Base-by-base conservation (phyloP, 2,329 filamentous ascomycete species). In the Phialocephala sp. region DNA sequence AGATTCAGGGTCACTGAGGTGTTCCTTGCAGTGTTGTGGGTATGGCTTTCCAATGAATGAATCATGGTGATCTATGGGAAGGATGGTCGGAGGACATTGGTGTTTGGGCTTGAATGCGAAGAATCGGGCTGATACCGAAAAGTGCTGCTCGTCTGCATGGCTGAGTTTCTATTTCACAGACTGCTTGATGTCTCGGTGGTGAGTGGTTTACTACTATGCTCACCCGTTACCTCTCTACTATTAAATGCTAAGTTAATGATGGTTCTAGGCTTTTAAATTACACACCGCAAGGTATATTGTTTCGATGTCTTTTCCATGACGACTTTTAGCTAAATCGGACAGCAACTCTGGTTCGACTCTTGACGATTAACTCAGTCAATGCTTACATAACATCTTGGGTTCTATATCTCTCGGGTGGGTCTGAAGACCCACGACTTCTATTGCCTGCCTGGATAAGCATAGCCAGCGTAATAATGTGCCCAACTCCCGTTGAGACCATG, bases 101-200 rank as follows among this genome's bases (percentile, higher is more conserved):
- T 41, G 32, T 50, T 36, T 39, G 41, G 15, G 52, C 27, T 59
- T 36, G 43, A 32, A 24, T n/a, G 15, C 15, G n/a, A 45, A n/a
- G 35, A 37, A 63, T 56, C 14, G 59, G 62, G 65, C 66, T 69
- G 64, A 71, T 66, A n/a, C n/a, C 39, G 45, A 59, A 24, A 73
- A 92, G 91, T 93, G 90, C 80, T 88, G 86, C 74, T 89, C 90
- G 65, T 91, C 90, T 22, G 91, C 89, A 59, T 66, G 60, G 66
- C 62, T 64, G 56, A 62, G 59, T 59, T 94, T 92, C 78, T 91
- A 92, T 80, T 94, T 94, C 76, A 91, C 90, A 64, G 91, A 94
- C 79, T 92, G 91, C 78, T 85, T 94, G 73, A 93, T 94, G 91
- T 93, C 90, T 68, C 83, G 91, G 79, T 94, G 91, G 90, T 91